Evolutionary conservation across 1,139 yeast species (phyloP).

Genomic region (Blastobotrys buckinghamii): DNA sequence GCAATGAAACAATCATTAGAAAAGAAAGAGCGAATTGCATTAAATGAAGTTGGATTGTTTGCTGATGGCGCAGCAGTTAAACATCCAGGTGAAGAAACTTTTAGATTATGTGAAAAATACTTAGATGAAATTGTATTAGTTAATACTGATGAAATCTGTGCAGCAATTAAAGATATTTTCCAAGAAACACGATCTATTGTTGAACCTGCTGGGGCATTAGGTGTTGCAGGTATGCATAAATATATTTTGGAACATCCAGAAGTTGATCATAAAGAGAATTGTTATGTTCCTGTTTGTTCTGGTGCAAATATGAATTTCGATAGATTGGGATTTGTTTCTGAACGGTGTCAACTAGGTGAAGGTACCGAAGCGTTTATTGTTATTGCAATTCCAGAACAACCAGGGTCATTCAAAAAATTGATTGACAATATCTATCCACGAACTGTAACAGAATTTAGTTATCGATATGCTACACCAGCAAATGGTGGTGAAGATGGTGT

Average conservation of each 20-base stretch:
- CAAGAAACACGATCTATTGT: constrained; percentile 92
- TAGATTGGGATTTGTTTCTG: constrained; percentile 92
- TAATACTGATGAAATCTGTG: constrained; percentile 91
- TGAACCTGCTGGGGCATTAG: constrained; percentile 95
- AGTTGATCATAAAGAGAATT: constrained; percentile 51
- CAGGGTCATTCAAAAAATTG: constrained; percentile 80
- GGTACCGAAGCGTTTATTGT: constrained; percentile 92
- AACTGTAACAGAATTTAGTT: constrained; percentile 87
- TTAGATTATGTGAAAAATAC: constrained; percentile 67
- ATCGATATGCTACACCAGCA: constrained; percentile 51
- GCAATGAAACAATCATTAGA: constrained; percentile 75
- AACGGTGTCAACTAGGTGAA: constrained; percentile 95
- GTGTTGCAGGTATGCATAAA: constrained; percentile 91
- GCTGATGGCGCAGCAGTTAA: constrained; percentile 99
- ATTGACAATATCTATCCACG: constrained; percentile 79
- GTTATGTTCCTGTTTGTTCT: constrained; percentile 79
- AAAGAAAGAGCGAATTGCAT: constrained; percentile 46
- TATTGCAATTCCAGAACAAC: constrained; percentile 83
- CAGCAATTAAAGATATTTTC: constrained; percentile 93
- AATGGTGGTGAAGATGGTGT: constrained; percentile 33
- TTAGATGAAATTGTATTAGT: constrained; percentile 88
- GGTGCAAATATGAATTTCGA: constrained; percentile 99
- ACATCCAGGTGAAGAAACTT: constrained; percentile 83
- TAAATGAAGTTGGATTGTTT: constrained; percentile 83
- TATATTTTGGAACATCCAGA: constrained; percentile 49